Base-by-base conservation (phyloP, 2,329 filamentous ascomycete species). In the Coniochaeta sp. region DNA sequence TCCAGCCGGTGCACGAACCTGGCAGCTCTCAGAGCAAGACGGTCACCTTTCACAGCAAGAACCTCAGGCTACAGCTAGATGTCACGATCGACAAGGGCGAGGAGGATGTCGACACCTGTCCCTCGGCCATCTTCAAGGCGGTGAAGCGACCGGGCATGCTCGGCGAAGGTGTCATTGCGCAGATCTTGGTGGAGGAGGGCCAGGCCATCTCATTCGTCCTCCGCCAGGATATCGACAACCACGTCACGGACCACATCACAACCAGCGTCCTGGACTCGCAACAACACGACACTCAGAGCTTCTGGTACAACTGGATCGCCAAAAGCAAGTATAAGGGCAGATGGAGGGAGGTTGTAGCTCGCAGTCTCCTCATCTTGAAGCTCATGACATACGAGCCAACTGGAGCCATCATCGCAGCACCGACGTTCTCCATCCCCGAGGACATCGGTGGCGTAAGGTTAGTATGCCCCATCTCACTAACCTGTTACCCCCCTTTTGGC, bases 361-460 rank as follows among this genome's bases (percentile, higher is more conserved):
- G 87, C 51, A 89, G 86, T 61, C 69, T 91, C 49, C 79, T 91
- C 72, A 82, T 89, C 50, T 67, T 91, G 42, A 91, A 91, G 66
- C 75, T 91, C 67, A 73, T 91, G 59, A 90, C 86, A 0, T 91
- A 85, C 59, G 87, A 91, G 61, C 87, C 86, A 0, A 91, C 86
- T 0, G 87, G 87, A 2, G 87, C 87, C 8, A 90, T 91, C 49
- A 77, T 90, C 30, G 87, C 87, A 1, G 79, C 87, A 1, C 86
- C 87, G 0, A 91, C 86, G 0, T 91, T 91, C 60, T 89, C 86
- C 0, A 76, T 91, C 1, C 87, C 87, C 0, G 87, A 91, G 63
- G 83, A 85, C 49, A 79, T 89, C 33, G 86, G 86, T 16, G 86
- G 86, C 13, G 70, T 72, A 10, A 66, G 75, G 71, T 75, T 58